These are phyloP conservation scores for Waitea zeae DNA, from an alignment of 1,284 basidiomycete species.

Conservation along the genomic window DNA sequence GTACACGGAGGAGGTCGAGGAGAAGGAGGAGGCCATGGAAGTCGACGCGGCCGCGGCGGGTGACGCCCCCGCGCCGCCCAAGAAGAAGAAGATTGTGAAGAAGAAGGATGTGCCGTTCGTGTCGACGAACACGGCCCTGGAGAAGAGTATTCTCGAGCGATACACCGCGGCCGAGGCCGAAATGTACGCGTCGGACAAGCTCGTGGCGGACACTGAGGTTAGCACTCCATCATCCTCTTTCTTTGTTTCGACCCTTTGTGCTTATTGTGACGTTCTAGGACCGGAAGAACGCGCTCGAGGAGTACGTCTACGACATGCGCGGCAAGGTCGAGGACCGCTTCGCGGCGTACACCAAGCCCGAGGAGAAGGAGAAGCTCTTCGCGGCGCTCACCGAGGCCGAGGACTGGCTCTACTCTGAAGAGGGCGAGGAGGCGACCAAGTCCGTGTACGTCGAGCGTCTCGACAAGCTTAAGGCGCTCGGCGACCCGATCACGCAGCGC, in stretches of 20 bases:
- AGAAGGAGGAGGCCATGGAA: conserved; percentile 60
- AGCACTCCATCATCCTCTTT: too few relatives aligned
- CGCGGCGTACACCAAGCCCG: conserved; percentile 48
- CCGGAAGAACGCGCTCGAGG: conserved; percentile 92
- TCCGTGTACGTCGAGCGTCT: conserved; percentile 74
- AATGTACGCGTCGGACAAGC: conserved; percentile 83
- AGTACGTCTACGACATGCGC: conserved; percentile 91
- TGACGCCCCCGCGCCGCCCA: conserved; percentile 41
- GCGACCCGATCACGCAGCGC: conserved; percentile 71
- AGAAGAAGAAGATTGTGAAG: conserved; percentile 69
- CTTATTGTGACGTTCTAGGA: conserved; percentile 36
- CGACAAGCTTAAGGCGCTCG: conserved; percentile 65
- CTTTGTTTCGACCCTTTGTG: conserved; percentile 1
- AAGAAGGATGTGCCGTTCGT: conserved; percentile 72
- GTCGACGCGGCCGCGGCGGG: conserved; percentile 44
- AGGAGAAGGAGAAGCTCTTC: conserved; percentile 67
- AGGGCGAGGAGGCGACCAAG: conserved; percentile 89
- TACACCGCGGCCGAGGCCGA: conserved; percentile 67
- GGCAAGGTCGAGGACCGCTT: conserved; percentile 82
- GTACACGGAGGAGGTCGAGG: conserved; percentile 71
- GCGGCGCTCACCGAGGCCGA: conserved; percentile 59
- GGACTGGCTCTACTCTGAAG: conserved; percentile 91
- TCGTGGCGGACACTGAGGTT: conserved; percentile 89
- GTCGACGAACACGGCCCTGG: conserved; percentile 43
- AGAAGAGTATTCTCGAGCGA: conserved; percentile 41